Conservation (phyloP, 805 yeast genomes). For the Tetrapisispora pingtungensis region DNA sequence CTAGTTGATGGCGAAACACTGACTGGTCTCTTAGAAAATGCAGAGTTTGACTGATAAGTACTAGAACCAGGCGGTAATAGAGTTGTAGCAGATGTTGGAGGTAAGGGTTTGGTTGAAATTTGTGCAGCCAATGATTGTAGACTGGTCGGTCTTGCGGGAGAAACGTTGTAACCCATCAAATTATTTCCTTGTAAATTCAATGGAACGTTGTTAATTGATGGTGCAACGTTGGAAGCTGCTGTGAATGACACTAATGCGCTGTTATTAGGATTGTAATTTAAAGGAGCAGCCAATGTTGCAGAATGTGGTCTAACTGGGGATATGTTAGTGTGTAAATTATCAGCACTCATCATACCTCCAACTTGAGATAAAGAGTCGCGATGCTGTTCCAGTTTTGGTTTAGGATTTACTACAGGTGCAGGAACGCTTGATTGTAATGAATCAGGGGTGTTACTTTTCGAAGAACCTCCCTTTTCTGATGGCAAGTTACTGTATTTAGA, state of each 20-base stretch:
- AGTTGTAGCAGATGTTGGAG: not conserved
- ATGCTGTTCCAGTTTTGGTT: not conserved
- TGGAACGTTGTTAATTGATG: not conserved
- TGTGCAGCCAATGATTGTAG: constrained; percentile 1
- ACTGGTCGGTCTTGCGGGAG: constrained; percentile 3
- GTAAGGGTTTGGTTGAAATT: not conserved
- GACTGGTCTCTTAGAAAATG: not conserved
- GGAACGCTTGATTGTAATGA: not conserved
- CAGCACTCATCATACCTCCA: no score
- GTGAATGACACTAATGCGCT: constrained; percentile 3
- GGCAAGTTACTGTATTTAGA: constrained; percentile 37
- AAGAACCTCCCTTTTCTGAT: constrained; percentile 6
- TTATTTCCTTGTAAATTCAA: not conserved
- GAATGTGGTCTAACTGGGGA: not conserved
- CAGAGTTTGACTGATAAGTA: not conserved
- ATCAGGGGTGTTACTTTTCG: not conserved
- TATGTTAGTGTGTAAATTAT: not conserved
- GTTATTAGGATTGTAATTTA: constrained; percentile 1
- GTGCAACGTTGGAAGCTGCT: not conserved
- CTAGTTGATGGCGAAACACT: constrained; percentile 17
- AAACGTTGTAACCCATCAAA: not conserved
- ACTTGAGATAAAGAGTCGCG: not conserved
- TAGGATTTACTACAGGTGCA: not conserved
- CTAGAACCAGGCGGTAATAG: not conserved
- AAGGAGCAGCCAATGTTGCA: not conserved